Conservation (phyloP, 78 protist genomes). For the Dictyostelium capitatum region DNA sequence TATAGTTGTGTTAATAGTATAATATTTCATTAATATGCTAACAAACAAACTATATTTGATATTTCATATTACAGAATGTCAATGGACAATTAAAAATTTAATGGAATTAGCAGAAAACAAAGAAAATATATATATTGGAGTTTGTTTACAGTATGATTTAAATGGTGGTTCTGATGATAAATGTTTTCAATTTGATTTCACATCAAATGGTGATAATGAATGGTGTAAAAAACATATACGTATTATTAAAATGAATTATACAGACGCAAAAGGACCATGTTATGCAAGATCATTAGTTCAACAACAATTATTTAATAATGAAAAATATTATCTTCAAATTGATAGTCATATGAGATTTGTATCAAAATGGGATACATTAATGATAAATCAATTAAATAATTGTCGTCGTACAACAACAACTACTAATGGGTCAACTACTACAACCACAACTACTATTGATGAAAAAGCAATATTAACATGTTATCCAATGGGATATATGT, state of each 20-base stretch:
- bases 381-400: constrained; percentile 1
- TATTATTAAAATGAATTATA: constrained; percentile 30
- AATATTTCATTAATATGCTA: too few relatives aligned
- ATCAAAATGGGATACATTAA: constrained; percentile 53
- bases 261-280: constrained; percentile 84
- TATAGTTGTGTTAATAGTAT: too few relatives aligned
- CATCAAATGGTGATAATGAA: neutral
- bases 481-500: constrained; percentile 82
- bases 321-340: constrained; percentile 70
- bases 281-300: constrained; percentile 79
- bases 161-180: constrained; percentile 34
- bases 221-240: neutral
- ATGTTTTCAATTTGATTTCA: constrained; percentile 27
- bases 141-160: constrained; percentile 78
- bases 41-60: too few relatives aligned
- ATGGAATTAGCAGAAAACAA: constrained; percentile 58
- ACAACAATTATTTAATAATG: constrained; percentile 53
- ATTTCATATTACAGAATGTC: constrained; percentile 55
- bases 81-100: constrained; percentile 72
- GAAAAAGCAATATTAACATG: constrained; percentile 55
- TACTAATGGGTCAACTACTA: neutral
- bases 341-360: constrained; percentile 88
- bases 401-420: neutral
- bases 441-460: neutral
- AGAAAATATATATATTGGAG: constrained; percentile 45